Evolutionary conservation across 164 flowering plant genomes (phyloP), one percentile per base, ranked within the genome.

Genomic region (Sedum album): DNA sequence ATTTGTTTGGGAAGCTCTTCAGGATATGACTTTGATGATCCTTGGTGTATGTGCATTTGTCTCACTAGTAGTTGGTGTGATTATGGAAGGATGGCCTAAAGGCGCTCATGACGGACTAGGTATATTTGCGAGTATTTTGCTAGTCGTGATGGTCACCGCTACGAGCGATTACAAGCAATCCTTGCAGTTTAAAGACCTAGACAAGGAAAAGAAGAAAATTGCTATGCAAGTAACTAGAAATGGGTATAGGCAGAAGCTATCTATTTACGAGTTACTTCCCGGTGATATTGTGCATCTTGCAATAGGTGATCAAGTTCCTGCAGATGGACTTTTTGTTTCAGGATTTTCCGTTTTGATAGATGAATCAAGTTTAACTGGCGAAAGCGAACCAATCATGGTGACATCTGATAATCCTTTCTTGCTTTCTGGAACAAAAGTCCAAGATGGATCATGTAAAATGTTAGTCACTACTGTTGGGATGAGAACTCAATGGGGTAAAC

Each of bases 91-190:
- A 64, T 90, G 93, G 96, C 91, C 96, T 1, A 73, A 77, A 21
- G 96, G 96, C 0, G 84, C 96, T 15, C 96, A 90, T 72, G 93
- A 86, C 72, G 93, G 96, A 6, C 90, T 90, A 70, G 93, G 96
- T 35, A 90, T 90, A 53, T 87, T 81, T 46, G 88, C 91, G 0
- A 86, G 93, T 38, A 90, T 90, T 35, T 68, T 85, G 48, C 70
- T 90, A 74, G 96, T 90, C 67, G 96, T 90, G 55, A 77, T 88
- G 65, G 96, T 90, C 30, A 88, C 96, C 0, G 96, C 96, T 9
- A 83, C 81, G 2, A 90, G 96, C 70, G 96, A 90, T 76, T 90
- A 88, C 55, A 79, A 84, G 25, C 96, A 90, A 67, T 90, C 93
- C n/a, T 66, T 86, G 44, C 96, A 90, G 85, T 90, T 90, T 75